Base-by-base conservation (phyloP, 768 basidiomycete species). In the Lentinula aciculospora region DNA sequence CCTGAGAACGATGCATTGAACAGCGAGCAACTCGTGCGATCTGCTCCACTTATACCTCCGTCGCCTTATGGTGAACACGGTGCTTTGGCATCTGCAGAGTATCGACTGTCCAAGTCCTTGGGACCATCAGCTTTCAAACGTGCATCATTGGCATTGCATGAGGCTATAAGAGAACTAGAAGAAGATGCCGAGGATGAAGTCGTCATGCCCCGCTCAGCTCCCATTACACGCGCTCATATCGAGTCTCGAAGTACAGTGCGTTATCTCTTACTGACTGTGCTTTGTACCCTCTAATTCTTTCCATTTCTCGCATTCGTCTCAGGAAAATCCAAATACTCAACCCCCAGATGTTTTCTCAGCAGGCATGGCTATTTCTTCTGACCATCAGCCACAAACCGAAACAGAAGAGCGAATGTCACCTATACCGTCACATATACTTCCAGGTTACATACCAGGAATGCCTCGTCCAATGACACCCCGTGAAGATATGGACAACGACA, bases 401-500 rank as follows among this genome's bases (percentile, higher is more conserved):
- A 69, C 76, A 36, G 81, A 82, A 21, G 74, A 76, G 39, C 80
- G 77, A n/a, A 69, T 81, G 49, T 86, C 85, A 2, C 86, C 87
- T 42, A 74, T 84, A 23, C 85, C 85, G 27, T 75, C 82, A 46
- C 81, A 82, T 44, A 81, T 75, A 3, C 66, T 90, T 21, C 91
- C 92, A 56, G 92, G 92, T 13, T 94, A 94, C 70, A 84, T 92
- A 57, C 92, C 92, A 23, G 92, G 92, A 10, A 94, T 94, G 92
- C 88, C 89, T 21, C 77, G 92, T 40, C 92, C 92, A 17, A 92
- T 93, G 88, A 93, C 92, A 5, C 92, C 92, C n/a, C 85, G 84
- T 57, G 88, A 90, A 61, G 64, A 73, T 5, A 73, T 80, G 31
- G 92, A 92, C 48, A 67, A 78, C 28, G 90, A 92, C 56, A 88